A percentile compares a stretch with the other conserved stretches of the same genome.
Conservation (phyloP, 768 basidiomycete species). For the Tremella yokohamensis region DNA sequence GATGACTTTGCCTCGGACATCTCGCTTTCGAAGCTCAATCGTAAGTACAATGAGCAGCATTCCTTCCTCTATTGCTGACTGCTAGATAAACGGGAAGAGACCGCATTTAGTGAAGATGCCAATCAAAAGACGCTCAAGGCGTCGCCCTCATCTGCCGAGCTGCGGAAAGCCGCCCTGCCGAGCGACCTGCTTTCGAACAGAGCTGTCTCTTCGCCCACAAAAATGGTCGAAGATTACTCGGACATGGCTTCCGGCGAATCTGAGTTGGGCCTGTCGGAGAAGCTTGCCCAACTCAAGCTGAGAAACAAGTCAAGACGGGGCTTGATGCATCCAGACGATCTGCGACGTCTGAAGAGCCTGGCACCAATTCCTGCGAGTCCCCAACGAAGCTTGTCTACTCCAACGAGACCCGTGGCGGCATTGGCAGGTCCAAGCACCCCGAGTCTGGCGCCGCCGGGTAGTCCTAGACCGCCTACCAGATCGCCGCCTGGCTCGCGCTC, state of each 20-base stretch:
- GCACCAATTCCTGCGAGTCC: conserved; percentile 7
- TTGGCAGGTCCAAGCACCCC: background rate
- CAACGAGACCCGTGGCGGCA: background rate
- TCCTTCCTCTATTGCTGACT: background rate
- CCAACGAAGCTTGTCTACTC: conserved; percentile 12
- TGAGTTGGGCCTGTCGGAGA: conserved; percentile 65
- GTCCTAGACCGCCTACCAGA: conserved; percentile 14
- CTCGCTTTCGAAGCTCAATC: conserved; percentile 77
- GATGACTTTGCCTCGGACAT: conserved; percentile 95
- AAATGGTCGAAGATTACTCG: conserved; percentile 76
- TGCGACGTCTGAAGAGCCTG: conserved; percentile 23
- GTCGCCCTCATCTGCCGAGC: conserved; percentile 16
- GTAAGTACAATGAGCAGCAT: conserved; percentile 51
- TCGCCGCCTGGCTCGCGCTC: conserved; percentile 32
- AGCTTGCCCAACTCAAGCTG: conserved; percentile 73
- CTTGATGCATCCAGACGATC: conserved; percentile 41
- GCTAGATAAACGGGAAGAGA: conserved; percentile 59
- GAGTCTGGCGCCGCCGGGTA: conserved; percentile 19
- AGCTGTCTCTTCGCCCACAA: conserved; percentile 9
- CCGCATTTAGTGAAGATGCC: conserved; percentile 46
- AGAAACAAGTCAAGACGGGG: conserved; percentile 29
- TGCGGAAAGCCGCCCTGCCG: conserved; percentile 5
- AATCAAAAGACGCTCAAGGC: conserved; percentile 49
- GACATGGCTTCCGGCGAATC: conserved; percentile 79
- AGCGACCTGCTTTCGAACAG: background rate